Percentiles rank a stretch among this genome's conserved stretches.
Evolutionary conservation across 2,329 filamentous ascomycete species (phyloP).

Genomic region (Fusarium sp.): DNA sequence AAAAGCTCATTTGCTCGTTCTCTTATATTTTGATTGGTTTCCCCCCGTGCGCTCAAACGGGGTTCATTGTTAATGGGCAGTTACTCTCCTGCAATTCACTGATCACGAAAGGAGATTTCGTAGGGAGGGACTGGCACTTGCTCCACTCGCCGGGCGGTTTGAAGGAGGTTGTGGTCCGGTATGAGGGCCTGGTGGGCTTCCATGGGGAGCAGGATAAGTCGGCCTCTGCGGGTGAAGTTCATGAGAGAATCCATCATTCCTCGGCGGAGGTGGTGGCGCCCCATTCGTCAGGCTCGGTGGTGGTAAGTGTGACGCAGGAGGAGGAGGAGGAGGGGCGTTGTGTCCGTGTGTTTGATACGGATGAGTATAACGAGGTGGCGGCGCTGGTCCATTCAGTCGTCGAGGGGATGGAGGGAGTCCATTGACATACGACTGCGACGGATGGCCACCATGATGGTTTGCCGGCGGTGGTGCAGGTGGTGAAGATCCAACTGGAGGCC

Average conservation of each 20-base stretch:
- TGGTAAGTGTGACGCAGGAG: slow-evolving; percentile 38
- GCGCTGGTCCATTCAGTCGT: slow-evolving; percentile 56
- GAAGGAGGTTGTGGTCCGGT: slow-evolving; percentile 51
- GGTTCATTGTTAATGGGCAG: background rate
- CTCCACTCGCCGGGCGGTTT: slow-evolving; percentile 67
- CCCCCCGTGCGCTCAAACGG: background rate
- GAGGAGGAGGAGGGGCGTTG: slow-evolving; percentile 33
- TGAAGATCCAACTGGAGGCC: slow-evolving; percentile 51
- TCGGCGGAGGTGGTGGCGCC: slow-evolving; percentile 41
- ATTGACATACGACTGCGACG: slow-evolving; percentile 53
- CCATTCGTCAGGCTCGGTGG: slow-evolving; percentile 52
- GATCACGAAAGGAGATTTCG: slow-evolving; percentile 76
- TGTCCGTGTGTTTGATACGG: slow-evolving; percentile 49
- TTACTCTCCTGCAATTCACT: background rate
- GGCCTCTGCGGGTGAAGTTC: slow-evolving; percentile 55
- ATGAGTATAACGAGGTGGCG: slow-evolving; percentile 56
- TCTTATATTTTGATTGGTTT: background rate
- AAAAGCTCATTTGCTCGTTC: background rate
- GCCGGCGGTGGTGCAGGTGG: slow-evolving; percentile 56
- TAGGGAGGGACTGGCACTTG: slow-evolving; percentile 81
- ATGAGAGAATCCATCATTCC: slow-evolving; percentile 54
- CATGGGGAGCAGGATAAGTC: slow-evolving; percentile 57
- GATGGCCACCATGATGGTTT: slow-evolving; percentile 54
- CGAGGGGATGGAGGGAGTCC: slow-evolving; percentile 63
- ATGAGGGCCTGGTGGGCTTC: slow-evolving; percentile 59